Base-by-base conservation (phyloP, 1,284 basidiomycete genomes). In the Clitocybe nebularis region DNA sequence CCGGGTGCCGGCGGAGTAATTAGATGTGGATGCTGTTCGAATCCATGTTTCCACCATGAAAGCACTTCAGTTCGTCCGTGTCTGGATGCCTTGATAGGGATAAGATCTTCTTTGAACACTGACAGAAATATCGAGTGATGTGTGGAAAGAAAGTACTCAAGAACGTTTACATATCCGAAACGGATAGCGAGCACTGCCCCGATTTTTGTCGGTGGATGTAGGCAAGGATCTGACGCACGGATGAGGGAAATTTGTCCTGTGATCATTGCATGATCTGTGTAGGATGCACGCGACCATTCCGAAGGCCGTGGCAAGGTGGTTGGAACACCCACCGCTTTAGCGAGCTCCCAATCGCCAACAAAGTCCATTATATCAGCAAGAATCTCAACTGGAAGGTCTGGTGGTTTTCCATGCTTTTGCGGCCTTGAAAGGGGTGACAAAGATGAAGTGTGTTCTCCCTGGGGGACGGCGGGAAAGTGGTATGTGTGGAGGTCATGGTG, bases 291-390 rank as follows among this genome's bases (percentile, higher is more conserved):
- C 25, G 66, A 68, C 89, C 89, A 92, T 14, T 81, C 78, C 3
- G 69, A 62, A 5, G 88, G 87, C 16, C 71, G 71, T 2, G 75
- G 63, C 1, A 90, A 59, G 17, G 78, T 78, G 3, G 84, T 85
- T 11, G 81, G 83, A 1, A 89, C 64, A 19, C 81, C 79, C 21
- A 91, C 76, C 7, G 89, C 82, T 46, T 79, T 81, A 14, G 81
- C 73, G 11, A 92, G 77, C 53, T 89, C 85, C 84, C 88, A 92
- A 57, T 89, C 83, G 9, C 80, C 83, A 7, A 89, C 62, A 51
- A 80, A 75, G 49, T 89, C 83, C 61, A 90, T 65, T 48, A 90
- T 88, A 40, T 83, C 76, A 5, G 82, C 80, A 23, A 90, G 64
- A 30, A 90, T 73, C 59, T 91, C 88, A 36, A 82, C 70, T 1